A percentile compares a stretch with the other conserved stretches of the same genome.
These are phyloP conservation scores for Nitzschia sp. DNA, from an alignment of 108 stramenopile species.

Conservation along the genomic window DNA sequence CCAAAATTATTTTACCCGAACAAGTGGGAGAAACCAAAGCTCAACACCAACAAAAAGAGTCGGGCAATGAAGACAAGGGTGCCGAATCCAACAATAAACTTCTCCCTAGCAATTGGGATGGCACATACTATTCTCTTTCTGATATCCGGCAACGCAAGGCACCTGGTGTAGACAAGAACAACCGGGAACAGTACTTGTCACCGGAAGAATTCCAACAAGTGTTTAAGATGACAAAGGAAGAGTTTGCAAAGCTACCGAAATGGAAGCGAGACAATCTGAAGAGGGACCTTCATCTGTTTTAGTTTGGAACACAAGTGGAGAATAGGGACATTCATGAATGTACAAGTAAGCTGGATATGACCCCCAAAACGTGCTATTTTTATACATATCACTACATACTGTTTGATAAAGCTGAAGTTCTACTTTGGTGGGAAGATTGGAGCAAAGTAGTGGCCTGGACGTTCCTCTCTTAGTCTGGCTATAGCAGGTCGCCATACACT, in stretches of 20 bases:
- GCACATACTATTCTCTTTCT: conserved; percentile 9
- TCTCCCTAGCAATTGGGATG: conserved; percentile 23
- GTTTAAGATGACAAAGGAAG: conserved; percentile 40
- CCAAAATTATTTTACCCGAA: conserved; percentile 29
- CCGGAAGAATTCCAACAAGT: conserved; percentile 29
- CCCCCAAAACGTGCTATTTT: neutral
- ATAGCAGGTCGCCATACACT: conserved; percentile 49
- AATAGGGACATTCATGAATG: no score
- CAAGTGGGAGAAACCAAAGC: conserved; percentile 17
- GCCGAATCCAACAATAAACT: conserved; percentile 1
- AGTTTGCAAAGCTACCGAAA: conserved; percentile 24
- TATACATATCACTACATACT: neutral
- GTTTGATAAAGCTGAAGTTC: neutral
- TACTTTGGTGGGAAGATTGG: conserved; percentile 44
- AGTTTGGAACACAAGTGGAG: neutral
- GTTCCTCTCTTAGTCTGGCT: conserved; percentile 28
- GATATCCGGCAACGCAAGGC: conserved; percentile 24
- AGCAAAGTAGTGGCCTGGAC: conserved; percentile 50
- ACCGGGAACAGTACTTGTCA: conserved; percentile 38
- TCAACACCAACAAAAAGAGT: conserved; percentile 12
- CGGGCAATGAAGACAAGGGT: neutral
- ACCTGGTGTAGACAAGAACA: conserved; percentile 17
- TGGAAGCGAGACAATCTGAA: conserved; percentile 36
- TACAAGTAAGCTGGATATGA: neutral
- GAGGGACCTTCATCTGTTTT: conserved; percentile 13